Percentiles rank a stretch among this genome's conserved stretches.
These are phyloP conservation scores for Juglanconis oblonga DNA, from an alignment of 2,329 filamentous ascomycete genomes.

Conservation along the genomic window DNA sequence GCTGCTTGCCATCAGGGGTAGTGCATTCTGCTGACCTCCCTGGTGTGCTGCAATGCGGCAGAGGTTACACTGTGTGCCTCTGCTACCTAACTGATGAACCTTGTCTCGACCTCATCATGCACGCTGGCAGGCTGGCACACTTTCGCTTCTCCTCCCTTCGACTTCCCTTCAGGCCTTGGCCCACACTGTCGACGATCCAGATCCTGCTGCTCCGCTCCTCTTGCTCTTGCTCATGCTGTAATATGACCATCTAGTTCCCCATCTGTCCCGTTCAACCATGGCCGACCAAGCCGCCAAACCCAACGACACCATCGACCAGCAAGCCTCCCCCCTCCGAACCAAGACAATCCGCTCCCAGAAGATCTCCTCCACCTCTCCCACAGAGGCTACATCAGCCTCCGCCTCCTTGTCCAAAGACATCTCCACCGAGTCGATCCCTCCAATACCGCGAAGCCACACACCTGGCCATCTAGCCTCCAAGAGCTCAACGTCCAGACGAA, in stretches of 20 bases:
- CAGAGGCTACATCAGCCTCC: slow-evolving; percentile 22
- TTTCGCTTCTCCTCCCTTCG: not conserved
- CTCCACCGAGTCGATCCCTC: slow-evolving; percentile 28
- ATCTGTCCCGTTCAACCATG: slow-evolving; percentile 31
- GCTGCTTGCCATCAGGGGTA: slow-evolving; percentile 1
- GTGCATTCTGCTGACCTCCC: not conserved
- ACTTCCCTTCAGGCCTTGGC: not conserved
- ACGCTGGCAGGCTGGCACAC: too few relatives aligned
- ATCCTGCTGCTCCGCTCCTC: too few relatives aligned
- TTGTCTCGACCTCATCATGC: too few relatives aligned
- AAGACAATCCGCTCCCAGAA: slow-evolving; percentile 53
- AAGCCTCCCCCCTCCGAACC: slow-evolving; percentile 37
- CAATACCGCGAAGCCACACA: slow-evolving; percentile 56
- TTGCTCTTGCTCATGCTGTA: slow-evolving; percentile 2
- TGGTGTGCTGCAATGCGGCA: not conserved
- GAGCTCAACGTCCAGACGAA: slow-evolving; percentile 50
- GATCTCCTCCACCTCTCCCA: slow-evolving; percentile 39
- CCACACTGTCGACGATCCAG: not conserved
- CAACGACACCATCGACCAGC: slow-evolving; percentile 21
- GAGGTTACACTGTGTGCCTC: too few relatives aligned
- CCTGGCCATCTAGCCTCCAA: slow-evolving; percentile 60
- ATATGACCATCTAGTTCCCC: slow-evolving; percentile 26
- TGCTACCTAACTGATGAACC: too few relatives aligned
- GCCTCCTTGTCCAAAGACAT: slow-evolving; percentile 23
- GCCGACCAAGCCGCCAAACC: slow-evolving; percentile 36